Evolutionary conservation across 306 rosid species (phyloP).

Genomic region (Quercus parvula): DNA sequence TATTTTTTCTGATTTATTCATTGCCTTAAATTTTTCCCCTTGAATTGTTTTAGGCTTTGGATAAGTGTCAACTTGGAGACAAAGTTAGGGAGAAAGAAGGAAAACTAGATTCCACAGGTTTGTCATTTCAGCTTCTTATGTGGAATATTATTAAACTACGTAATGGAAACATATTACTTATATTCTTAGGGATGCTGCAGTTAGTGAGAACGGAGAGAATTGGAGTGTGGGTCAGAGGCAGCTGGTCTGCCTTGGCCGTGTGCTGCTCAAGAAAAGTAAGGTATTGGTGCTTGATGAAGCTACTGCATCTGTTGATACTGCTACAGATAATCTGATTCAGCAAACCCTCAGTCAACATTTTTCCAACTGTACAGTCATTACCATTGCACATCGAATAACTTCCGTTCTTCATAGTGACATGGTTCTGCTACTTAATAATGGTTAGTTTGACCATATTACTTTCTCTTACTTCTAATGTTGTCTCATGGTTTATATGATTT

Average conservation of each 20-base stretch:
- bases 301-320: slow-evolving; percentile 91
- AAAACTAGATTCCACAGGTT: slow-evolving; percentile 79
- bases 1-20: slow-evolving; percentile 8
- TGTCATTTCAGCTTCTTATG: not conserved
- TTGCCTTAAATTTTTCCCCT: slow-evolving; percentile 10
- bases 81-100: slow-evolving; percentile 82
- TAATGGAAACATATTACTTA: slow-evolving; percentile 3
- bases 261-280: slow-evolving; percentile 72
- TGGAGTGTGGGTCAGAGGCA: slow-evolving; percentile 99
- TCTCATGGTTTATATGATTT: not conserved
- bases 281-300: slow-evolving; percentile 90
- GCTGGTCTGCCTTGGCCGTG: slow-evolving; percentile 90
- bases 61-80: slow-evolving; percentile 87
- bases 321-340: slow-evolving; percentile 85
- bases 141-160: not conserved
- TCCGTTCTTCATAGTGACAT: slow-evolving; percentile 76
- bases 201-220: slow-evolving; percentile 81
- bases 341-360: slow-evolving; percentile 68
- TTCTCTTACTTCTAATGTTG: not conserved
- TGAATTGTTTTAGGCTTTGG: slow-evolving; percentile 58
- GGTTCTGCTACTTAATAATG: slow-evolving; percentile 80
- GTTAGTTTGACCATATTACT: slow-evolving; percentile 21
- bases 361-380: slow-evolving; percentile 57
- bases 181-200: slow-evolving; percentile 35
- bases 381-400: slow-evolving; percentile 84